These are phyloP conservation scores for Solanum sejunctum DNA, from an alignment of 257 asterid genomes.

Conservation along the genomic window DNA sequence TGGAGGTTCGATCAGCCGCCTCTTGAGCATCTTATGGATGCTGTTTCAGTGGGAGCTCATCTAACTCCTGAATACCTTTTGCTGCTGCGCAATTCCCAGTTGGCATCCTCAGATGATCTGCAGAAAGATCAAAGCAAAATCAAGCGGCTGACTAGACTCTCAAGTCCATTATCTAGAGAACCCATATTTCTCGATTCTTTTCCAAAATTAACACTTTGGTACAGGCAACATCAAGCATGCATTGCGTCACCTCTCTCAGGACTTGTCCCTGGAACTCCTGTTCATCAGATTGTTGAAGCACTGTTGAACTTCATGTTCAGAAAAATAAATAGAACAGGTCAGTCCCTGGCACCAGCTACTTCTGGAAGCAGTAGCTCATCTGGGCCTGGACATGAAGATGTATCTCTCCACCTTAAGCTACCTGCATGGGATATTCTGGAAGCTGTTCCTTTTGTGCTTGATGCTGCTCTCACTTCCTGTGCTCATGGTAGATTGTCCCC, in stretches of 20 bases:
- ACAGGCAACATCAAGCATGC: conserved; percentile 85
- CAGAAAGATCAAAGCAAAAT: conserved; percentile 31
- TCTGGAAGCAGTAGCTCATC: conserved; percentile 76
- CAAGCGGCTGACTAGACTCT: conserved; percentile 38
- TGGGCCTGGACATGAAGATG: conserved; percentile 60
- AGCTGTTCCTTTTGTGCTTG: conserved; percentile 96
- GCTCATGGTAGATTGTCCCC: conserved; percentile 88
- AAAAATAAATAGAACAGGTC: conserved; percentile 56
- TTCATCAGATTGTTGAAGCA: conserved; percentile 81
- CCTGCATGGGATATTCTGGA: conserved; percentile 99
- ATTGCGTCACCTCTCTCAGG: conserved; percentile 75
- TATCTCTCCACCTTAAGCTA: conserved; percentile 45
- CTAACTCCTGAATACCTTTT: conserved; percentile 81
- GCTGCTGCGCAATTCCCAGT: conserved; percentile 60
- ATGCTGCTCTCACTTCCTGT: conserved; percentile 92
- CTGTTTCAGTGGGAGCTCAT: conserved; percentile 59
- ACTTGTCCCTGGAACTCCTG: conserved; percentile 82
- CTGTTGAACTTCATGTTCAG: conserved; percentile 78
- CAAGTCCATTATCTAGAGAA: conserved; percentile 37
- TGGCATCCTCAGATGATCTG: conserved; percentile 38
- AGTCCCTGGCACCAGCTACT: conserved; percentile 46
- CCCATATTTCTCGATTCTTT: conserved; percentile 76
- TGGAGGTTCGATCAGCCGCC: conserved; percentile 98
- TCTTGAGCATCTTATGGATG: conserved; percentile 57
- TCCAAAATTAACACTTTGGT: conserved; percentile 86